Evolutionary conservation across 805 yeast species (phyloP), one percentile per base, ranked within the genome.

Genomic region (Phaffomyces opuntiae): DNA sequence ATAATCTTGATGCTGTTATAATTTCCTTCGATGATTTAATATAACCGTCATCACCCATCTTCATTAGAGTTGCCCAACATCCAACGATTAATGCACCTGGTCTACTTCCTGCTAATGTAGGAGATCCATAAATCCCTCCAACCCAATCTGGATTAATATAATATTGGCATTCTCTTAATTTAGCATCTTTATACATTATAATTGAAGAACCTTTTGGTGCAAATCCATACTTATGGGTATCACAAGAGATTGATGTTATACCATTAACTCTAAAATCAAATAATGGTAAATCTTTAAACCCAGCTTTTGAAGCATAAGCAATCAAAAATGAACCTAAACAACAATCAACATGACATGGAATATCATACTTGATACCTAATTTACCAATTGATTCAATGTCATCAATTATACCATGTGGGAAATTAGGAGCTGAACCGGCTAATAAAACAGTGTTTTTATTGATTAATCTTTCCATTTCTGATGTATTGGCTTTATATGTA

Each of bases 71-170:
- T 0, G 96, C 95, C 97, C 98, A 93, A 63, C 98, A 90, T 0
- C 97, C 98, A n/a, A 85, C 98, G 74, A 89, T 85, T 33, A 91
- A 70, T 0, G 98, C 97, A 40, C 99, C 99, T 0, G 98, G 98
- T 52, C 98, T 77, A 11, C 96, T 87, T 2, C 99, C 99, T 0
- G 98, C 97, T 42, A 93, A 68, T 0, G 98, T 93, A 2, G 98
- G 97, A 0, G 96, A 87, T 0, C 97, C 99, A 60, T 91, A 91
- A 54, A 91, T 70, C 0, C 99, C 99, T 31, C 99, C 99, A 5
- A 81, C 71, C 99, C 99, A 91, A 50, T 82, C 87, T 1, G 87
- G 70, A 43, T 80, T 74, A 29, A 90, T 75, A 63, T 82, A 93
- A 64, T 93, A 91, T 67, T 93, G 99, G 57, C 83, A 74, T 53